Conservation (phyloP, 1,139 yeast species). For the Pichia cactophila region DNA sequence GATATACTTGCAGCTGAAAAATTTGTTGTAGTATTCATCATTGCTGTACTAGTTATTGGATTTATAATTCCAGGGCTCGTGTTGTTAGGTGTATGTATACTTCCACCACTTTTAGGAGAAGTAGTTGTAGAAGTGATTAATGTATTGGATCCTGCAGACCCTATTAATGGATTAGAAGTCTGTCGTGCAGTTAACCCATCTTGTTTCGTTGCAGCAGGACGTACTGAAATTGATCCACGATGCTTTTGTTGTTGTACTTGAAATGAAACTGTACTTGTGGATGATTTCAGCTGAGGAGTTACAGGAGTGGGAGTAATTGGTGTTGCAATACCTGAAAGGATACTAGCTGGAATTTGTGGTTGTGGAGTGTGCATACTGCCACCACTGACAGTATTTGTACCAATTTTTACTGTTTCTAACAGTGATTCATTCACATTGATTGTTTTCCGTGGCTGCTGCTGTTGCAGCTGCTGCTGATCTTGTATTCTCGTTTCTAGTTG, state of each 20-base stretch:
- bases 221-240: conserved; percentile 43
- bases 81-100: neutral
- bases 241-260: conserved; percentile 33
- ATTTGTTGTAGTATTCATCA: neutral
- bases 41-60: conserved; percentile 2
- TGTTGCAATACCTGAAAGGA: conserved; percentile 4
- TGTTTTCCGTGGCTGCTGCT: neutral
- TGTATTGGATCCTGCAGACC: neutral
- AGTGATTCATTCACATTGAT: conserved; percentile 12
- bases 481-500: conserved; percentile 14
- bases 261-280: conserved; percentile 24
- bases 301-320: conserved; percentile 7
- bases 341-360: conserved; percentile 1
- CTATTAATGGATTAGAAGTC: neutral
- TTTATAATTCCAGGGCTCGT: neutral
- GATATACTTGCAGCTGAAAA: conserved; percentile 5
- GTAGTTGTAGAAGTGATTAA: neutral
- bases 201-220: conserved; percentile 24
- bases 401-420: conserved; percentile 5
- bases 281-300: conserved; percentile 14
- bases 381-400: neutral
- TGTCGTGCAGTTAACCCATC: conserved; percentile 1
- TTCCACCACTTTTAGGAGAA: neutral
- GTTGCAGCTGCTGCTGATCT: neutral
- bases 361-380: neutral